These are phyloP conservation scores for Hippophae gyantsensis DNA, from an alignment of 306 rosid species.

Conservation along the genomic window DNA sequence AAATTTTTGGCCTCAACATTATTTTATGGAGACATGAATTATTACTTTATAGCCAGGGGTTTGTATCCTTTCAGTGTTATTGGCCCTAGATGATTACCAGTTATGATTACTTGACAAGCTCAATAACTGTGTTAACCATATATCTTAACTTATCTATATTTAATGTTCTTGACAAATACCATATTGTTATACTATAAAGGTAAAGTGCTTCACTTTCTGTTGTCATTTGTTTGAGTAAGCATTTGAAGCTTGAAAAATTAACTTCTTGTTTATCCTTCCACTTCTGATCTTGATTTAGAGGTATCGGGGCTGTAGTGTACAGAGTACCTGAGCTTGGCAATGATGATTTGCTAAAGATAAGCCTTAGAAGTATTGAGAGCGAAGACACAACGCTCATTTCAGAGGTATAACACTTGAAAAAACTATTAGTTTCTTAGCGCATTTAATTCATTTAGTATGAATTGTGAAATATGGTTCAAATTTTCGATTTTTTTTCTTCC, in stretches of 20 bases:
- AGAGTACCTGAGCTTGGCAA: conserved; percentile 57
- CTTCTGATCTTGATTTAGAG: conserved; percentile 32
- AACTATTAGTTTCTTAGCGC: not conserved
- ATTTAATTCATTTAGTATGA: conserved; percentile 5
- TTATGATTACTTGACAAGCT: too few relatives aligned
- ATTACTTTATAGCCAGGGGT: too few relatives aligned
- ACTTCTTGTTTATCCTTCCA: not conserved
- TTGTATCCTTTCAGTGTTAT: too few relatives aligned
- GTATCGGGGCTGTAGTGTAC: conserved; percentile 74
- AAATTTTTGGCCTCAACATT: too few relatives aligned
- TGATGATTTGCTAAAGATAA: conserved; percentile 53
- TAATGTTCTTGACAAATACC: too few relatives aligned
- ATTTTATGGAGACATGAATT: too few relatives aligned
- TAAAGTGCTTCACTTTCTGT: too few relatives aligned
- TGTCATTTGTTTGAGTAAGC: conserved; percentile 4
- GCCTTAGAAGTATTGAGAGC: conserved; percentile 55
- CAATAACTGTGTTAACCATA: too few relatives aligned
- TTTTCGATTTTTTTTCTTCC: conserved; percentile 3
- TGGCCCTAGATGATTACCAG: too few relatives aligned
- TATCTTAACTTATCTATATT: too few relatives aligned
- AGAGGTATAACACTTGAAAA: conserved; percentile 34
- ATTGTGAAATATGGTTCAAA: not conserved
- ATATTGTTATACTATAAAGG: not conserved
- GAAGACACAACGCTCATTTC: conserved; percentile 74
- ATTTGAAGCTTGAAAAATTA: not conserved